Conservation (phyloP, 1,284 basidiomycete genomes). For the Athelia psychrophila region DNA sequence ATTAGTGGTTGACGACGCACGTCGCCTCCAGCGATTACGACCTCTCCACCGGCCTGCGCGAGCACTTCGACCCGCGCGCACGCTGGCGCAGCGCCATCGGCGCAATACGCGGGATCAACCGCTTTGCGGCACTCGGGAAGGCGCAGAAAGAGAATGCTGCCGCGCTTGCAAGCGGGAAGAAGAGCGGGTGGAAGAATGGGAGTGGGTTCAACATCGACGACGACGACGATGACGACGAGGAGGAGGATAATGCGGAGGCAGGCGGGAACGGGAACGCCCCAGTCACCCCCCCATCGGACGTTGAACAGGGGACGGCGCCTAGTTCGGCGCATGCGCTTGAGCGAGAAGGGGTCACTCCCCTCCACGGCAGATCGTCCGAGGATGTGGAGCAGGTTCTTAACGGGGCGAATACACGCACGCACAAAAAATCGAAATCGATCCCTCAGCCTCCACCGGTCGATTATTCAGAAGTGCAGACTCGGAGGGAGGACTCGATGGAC, state of each 20-base stretch:
- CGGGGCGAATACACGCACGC: not conserved
- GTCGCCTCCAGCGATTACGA: conserved; percentile 66
- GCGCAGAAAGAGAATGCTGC: conserved; percentile 22
- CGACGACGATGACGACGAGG: conserved; percentile 20
- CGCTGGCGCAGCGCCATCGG: conserved; percentile 70
- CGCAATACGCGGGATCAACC: conserved; percentile 53
- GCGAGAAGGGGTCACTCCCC: conserved; percentile 3
- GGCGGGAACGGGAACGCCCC: conserved; percentile 14
- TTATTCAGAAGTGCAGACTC: too few species aligned
- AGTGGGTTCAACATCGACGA: not conserved
- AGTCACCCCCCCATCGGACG: conserved; percentile 21
- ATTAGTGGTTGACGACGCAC: conserved; percentile 68
- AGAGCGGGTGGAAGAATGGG: conserved; percentile 6
- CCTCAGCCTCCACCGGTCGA: too few species aligned
- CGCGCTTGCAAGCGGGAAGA: conserved; percentile 14
- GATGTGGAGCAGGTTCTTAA: not conserved
- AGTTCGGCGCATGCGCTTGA: conserved; percentile 8
- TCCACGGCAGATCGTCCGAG: not conserved
- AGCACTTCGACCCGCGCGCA: conserved; percentile 72
- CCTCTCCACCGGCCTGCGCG: conserved; percentile 64
- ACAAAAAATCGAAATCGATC: too few species aligned
- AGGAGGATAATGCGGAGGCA: conserved; percentile 28
- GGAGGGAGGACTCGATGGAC: conserved; percentile 11
- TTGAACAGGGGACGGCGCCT: conserved; percentile 13
- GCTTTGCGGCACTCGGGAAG: conserved; percentile 43